Base-by-base conservation (phyloP, 1,139 yeast species). In the Wickerhamomyces sp. region DNA sequence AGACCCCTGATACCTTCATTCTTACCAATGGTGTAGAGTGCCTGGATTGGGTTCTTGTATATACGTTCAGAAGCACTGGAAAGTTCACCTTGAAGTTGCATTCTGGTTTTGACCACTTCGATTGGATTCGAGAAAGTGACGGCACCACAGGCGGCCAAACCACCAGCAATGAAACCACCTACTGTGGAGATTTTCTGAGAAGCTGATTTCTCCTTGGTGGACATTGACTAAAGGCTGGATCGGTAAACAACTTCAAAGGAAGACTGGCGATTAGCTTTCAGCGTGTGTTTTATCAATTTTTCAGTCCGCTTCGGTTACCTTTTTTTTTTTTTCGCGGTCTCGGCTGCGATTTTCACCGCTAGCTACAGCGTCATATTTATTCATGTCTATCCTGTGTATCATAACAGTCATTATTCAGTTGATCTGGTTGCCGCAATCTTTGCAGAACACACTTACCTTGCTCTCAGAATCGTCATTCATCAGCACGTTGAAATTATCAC, bases 111-210 rank as follows among this genome's bases (percentile, higher is more conserved):
- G 53, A 89, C 87, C 46, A 91, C 69, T 57, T 91, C 98, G 41
- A 91, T 83, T 8, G 98, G 98, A 55, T 91, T 91, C 10, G 97
- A 89, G 58, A 89, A 83, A 0, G 96, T 91, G 25, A 91, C 98
- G 0, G 98, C 97, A 35, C 95, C 94, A 64, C 97, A 89, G 4
- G 97, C 96, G 1, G 98, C 98, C 10, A 87, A 47, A 6, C 95
- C 96, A 38, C 97, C 98, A 12, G 96, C 96, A 6, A 81, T 55
- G 51, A 89, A 88, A 4, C 96, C 95, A 18, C 96, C 95, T 9
- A 73, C 49, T 30, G 70, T 62, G 23, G 83, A 71, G 13, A 81
- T 72, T 48, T 70, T 65, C 52, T 77, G 78, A 10, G 75, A 70
- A 3, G 70, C 70, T 5, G 64, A 38, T 31, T 49, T 48, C 28